A percentile compares a stretch with the other conserved stretches of the same genome.
Evolutionary conservation across 1,284 basidiomycete species (phyloP).

Genomic region (Hemileia vastatrix): DNA sequence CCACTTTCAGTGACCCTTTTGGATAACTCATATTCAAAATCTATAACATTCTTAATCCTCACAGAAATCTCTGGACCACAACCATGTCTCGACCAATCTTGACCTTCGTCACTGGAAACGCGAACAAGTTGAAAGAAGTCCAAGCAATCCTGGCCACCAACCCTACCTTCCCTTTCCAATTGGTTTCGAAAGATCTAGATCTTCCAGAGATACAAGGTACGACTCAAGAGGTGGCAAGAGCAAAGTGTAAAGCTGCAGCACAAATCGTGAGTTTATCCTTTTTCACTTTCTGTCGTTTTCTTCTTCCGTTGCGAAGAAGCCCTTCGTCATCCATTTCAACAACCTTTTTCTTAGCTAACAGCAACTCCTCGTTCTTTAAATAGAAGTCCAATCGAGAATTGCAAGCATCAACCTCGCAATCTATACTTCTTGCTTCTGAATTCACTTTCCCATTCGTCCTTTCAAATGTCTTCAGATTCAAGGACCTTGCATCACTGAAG

Average conservation of each 20-base stretch:
- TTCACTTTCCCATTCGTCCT: conserved; percentile 1
- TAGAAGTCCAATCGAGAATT: too few species aligned
- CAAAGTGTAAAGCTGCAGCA: conserved; percentile 76
- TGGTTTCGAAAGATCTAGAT: conserved; percentile 24
- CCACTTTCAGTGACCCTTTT: too few species aligned
- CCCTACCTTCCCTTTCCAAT: conserved; percentile 26
- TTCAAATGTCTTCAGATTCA: conserved; percentile 6
- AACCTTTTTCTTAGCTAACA: too few species aligned
- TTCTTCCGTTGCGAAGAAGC: too few species aligned
- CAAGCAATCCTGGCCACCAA: conserved; percentile 29
- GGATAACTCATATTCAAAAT: too few species aligned
- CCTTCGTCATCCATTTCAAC: too few species aligned
- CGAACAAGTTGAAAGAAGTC: conserved; percentile 42
- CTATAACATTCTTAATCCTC: too few species aligned
- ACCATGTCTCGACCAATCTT: conserved; percentile 25
- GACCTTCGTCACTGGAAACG: conserved; percentile 41
- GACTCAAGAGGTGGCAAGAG: conserved; percentile 76
- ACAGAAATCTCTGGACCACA: conserved; percentile 4
- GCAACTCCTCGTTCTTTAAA: too few species aligned
- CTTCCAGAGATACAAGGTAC: conserved; percentile 90
- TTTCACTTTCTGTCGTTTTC: too few species aligned
- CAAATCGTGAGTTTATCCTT: conserved; percentile 62
- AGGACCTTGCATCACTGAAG: conserved; percentile 89
- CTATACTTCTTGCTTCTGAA: conserved; percentile 3
- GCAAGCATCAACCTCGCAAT: conserved; percentile 21